Conservation (phyloP, 305 asterid genomes). For the Plantago coronopus region DNA sequence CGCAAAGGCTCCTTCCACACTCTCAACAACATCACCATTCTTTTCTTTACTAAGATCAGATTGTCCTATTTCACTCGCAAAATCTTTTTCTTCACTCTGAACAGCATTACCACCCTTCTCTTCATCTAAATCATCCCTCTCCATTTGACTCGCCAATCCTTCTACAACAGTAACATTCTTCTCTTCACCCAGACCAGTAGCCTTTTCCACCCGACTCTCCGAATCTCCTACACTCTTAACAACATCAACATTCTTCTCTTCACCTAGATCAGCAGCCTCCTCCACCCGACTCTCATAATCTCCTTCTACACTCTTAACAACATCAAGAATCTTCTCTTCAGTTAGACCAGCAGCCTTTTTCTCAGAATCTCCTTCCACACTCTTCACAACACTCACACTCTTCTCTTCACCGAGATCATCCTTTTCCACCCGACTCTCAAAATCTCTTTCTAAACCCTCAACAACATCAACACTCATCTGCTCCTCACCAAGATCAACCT, state of each 20-base stretch:
- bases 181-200: not conserved
- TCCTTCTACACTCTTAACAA: constrained; percentile 13
- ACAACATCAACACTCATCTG: not conserved
- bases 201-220: not conserved
- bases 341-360: constrained; percentile 12
- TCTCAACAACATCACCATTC: constrained; percentile 19
- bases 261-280: not conserved
- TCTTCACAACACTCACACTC: constrained; percentile 19
- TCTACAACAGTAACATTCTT: not conserved
- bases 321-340: no score
- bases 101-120: not conserved
- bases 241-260: not conserved
- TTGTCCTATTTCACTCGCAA: not conserved
- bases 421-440: constrained; percentile 5
- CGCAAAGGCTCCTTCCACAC: constrained; percentile 26
- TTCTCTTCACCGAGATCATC: constrained; percentile 10
- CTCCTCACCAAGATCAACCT: not conserved
- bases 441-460: constrained; percentile 8
- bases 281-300: constrained; percentile 20
- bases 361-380: constrained; percentile 26
- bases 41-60: constrained; percentile 11
- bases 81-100: constrained; percentile 10
- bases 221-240: not conserved
- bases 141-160: not conserved
- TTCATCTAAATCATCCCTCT: not conserved